Percentiles rank a stretch among this genome's conserved stretches.
Conservation (phyloP, 352 stramenopile species). For the Thraustotheca clavata region DNA sequence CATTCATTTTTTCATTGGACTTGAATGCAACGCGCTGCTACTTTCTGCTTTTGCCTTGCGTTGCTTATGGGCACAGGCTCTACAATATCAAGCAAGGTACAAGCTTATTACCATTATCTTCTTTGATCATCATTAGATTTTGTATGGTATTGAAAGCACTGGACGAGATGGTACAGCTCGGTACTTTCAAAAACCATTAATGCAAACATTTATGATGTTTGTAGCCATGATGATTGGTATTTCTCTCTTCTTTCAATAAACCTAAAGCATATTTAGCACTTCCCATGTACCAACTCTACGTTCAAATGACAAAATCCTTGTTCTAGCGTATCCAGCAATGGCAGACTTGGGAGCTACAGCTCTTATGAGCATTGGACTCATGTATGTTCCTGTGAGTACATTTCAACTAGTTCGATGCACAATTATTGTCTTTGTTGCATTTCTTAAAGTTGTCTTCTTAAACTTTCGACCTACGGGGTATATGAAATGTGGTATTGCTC, state of each 20-base stretch:
- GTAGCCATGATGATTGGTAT: conserved; percentile 45
- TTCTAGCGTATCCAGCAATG: conserved; percentile 55
- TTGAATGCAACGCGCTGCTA: not conserved
- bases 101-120: not conserved
- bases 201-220: conserved; percentile 81
- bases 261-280: conserved; percentile 3
- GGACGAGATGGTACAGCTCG: conserved; percentile 37
- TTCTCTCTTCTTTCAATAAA: not conserved
- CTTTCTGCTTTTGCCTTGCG: conserved; percentile 21
- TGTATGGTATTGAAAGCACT: conserved; percentile 47
- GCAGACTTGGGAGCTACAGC: conserved; percentile 66
- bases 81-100: conserved; percentile 23
- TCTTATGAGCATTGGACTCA: conserved; percentile 71
- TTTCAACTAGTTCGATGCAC: conserved; percentile 71
- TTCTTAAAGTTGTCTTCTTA: conserved; percentile 77
- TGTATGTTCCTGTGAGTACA: conserved; percentile 43
- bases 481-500: conserved; percentile 77
- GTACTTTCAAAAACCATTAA: conserved; percentile 56
- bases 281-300: conserved; percentile 11
- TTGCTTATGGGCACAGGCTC: conserved; percentile 21
- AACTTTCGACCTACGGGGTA: conserved; percentile 43
- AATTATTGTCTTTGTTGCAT: conserved; percentile 83
- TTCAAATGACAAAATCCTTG: conserved; percentile 26
- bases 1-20: too few relatives aligned
- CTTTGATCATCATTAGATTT: conserved; percentile 28